Evolutionary conservation across 1,284 basidiomycete species (phyloP).

Genomic region (Tilletia indica): DNA sequence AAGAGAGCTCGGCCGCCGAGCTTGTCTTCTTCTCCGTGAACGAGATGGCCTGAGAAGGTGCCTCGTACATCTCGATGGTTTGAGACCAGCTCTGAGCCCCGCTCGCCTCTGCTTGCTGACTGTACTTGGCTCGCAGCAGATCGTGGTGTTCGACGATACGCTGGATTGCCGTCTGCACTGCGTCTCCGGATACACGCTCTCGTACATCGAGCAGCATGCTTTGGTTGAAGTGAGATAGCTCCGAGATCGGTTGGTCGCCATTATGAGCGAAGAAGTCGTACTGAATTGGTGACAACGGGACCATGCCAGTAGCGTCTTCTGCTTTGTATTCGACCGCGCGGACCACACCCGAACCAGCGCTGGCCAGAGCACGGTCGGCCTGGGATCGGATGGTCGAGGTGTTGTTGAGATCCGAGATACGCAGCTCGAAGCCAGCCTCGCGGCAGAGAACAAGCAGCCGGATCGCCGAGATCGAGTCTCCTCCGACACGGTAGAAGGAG

Average conservation of each 20-base stretch:
- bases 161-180: neutral
- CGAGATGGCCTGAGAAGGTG: neutral
- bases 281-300: too few relatives aligned
- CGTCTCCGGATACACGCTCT: neutral
- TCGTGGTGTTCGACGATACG: neutral
- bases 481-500: neutral
- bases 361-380: too few relatives aligned
- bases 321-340: too few relatives aligned
- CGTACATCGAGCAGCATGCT: too few relatives aligned
- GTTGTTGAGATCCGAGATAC: neutral
- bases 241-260: too few relatives aligned
- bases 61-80: neutral
- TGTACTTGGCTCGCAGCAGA: neutral
- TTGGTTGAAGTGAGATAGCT: too few relatives aligned
- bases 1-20: neutral
- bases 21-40: neutral
- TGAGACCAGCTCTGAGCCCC: neutral
- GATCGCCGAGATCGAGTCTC: slow-evolving; percentile 16
- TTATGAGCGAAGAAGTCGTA: too few relatives aligned
- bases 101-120: neutral
- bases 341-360: too few relatives aligned
- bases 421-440: neutral
- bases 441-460: neutral
- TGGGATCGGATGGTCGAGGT: neutral
- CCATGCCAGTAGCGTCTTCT: too few relatives aligned